These are phyloP conservation scores for Calonectria montana DNA, from an alignment of 2,329 filamentous ascomycete species.

Conservation along the genomic window DNA sequence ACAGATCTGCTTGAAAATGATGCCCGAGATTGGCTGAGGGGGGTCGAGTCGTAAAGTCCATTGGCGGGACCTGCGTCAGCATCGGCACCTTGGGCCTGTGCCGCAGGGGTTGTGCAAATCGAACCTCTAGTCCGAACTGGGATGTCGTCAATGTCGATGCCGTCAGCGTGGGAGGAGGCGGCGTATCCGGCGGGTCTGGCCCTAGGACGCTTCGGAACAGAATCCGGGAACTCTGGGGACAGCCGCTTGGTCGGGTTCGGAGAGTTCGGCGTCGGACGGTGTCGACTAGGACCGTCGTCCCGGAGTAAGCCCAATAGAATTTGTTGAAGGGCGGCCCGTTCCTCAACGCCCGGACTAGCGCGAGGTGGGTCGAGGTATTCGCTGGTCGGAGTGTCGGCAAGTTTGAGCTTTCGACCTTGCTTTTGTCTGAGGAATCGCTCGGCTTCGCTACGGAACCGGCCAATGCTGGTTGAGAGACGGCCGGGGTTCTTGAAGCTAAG, in stretches of 20 bases:
- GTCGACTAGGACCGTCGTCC: slow-evolving; percentile 21
- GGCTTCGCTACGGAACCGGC: slow-evolving; percentile 38
- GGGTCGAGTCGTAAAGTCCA: not conserved
- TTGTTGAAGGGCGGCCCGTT: slow-evolving; percentile 40
- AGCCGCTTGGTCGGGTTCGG: slow-evolving; percentile 34
- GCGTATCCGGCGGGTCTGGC: not conserved
- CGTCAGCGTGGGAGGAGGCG: slow-evolving; percentile 8
- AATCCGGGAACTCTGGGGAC: slow-evolving; percentile 35
- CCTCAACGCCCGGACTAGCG: slow-evolving; percentile 27
- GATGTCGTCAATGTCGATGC: slow-evolving; percentile 30
- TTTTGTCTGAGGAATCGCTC: slow-evolving; percentile 29
- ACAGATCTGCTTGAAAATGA: slow-evolving; percentile 39
- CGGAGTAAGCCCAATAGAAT: slow-evolving; percentile 36
- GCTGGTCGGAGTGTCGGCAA: slow-evolving; percentile 34
- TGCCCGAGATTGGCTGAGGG: slow-evolving; percentile 24
- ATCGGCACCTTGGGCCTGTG: slow-evolving; percentile 23
- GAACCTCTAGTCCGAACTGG: slow-evolving; percentile 35
- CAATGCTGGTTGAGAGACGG: slow-evolving; percentile 34
- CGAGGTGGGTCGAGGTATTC: slow-evolving; percentile 35
- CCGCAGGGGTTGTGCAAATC: slow-evolving; percentile 16
- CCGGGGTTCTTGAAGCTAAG: slow-evolving; percentile 35
- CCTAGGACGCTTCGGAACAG: slow-evolving; percentile 31
- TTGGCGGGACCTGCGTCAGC: slow-evolving; percentile 24
- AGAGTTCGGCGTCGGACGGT: slow-evolving; percentile 15
- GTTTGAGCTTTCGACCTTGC: not conserved